Conservation (phyloP, 2,329 filamentous ascomycete species). For the Hypoxylon sp. region DNA sequence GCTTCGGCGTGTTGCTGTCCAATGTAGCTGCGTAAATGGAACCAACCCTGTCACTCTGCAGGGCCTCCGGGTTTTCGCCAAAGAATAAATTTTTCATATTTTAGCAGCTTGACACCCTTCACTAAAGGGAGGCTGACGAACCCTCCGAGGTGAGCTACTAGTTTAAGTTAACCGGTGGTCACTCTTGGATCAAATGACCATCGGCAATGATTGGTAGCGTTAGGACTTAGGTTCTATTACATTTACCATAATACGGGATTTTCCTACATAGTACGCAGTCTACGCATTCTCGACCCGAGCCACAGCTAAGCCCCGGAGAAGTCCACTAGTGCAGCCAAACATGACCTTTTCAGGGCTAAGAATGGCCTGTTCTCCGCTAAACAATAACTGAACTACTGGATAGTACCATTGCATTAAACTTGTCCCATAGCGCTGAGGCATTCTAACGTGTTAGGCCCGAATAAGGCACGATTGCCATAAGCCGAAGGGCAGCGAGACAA, state of each 20-base stretch:
- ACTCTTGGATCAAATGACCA: conserved; percentile 25
- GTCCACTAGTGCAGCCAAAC: conserved; percentile 20
- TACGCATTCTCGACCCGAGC: conserved; percentile 28
- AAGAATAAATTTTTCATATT: conserved; percentile 23
- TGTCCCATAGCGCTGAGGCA: conserved; percentile 28
- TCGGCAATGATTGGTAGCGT: conserved; percentile 17
- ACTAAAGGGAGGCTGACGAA: conserved; percentile 36
- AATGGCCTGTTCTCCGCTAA: conserved; percentile 27
- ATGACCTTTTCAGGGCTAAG: conserved; percentile 15
- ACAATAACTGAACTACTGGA: conserved; percentile 25
- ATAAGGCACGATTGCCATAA: conserved; percentile 32
- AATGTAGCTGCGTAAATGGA: conserved; percentile 30
- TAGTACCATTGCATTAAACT: conserved; percentile 11
- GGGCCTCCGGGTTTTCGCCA: conserved; percentile 14
- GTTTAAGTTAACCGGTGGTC: conserved; percentile 17
- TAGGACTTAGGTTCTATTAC: conserved; percentile 20
- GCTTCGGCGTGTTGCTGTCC: conserved; percentile 28
- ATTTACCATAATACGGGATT: conserved; percentile 18
- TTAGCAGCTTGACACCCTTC: conserved; percentile 11
- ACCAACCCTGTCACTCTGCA: conserved; percentile 26
- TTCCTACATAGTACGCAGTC: not conserved
- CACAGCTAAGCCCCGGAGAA: conserved; percentile 37
- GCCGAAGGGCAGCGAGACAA: conserved; percentile 22
- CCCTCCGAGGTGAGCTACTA: conserved; percentile 30
- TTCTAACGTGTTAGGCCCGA: conserved; percentile 25